Evolutionary conservation across 805 yeast species (phyloP).

Genomic region (Starmerella stellata): DNA sequence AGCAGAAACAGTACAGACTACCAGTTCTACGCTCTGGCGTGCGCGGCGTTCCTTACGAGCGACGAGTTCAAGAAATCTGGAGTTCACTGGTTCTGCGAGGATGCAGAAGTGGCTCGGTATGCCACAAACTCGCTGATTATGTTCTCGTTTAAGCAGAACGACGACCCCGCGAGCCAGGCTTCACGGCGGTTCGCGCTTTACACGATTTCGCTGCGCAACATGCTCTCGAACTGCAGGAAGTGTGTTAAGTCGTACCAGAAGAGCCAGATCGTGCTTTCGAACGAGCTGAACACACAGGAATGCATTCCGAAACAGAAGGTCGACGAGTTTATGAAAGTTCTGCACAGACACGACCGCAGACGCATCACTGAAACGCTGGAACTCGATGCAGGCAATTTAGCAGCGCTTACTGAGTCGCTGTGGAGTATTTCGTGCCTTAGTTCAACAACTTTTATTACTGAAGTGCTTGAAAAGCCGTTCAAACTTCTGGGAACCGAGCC

Average conservation of each 20-base stretch:
- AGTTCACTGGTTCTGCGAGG: conserved; percentile 15
- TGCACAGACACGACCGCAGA: not conserved
- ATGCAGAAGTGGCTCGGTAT: not conserved
- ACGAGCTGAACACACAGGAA: not conserved
- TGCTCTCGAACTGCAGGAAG: conserved; percentile 5
- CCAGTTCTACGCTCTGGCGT: conserved; percentile 8
- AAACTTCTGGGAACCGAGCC: not conserved
- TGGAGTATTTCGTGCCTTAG: conserved; percentile 7
- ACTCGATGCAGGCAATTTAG: not conserved
- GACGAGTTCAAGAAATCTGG: not conserved
- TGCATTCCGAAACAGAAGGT: conserved; percentile 2
- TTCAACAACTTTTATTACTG: not conserved
- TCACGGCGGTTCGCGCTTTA: not conserved
- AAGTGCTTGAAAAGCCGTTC: not conserved
- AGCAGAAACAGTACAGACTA: conserved; percentile 2
- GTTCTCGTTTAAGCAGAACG: conserved; percentile 9
- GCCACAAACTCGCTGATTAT: conserved; percentile 12
- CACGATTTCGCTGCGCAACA: not conserved
- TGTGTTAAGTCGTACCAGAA: conserved; percentile 12
- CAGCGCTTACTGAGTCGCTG: conserved; percentile 8
- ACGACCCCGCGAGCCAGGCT: conserved; percentile 3
- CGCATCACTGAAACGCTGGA: not conserved
- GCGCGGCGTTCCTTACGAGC: conserved; percentile 9
- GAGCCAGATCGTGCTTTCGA: conserved; percentile 1
- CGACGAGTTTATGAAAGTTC: conserved; percentile 2